phyloP scores from a whole-genome alignment of 768 basidiomycete genomes.

The Xanthoconium purpureum region DNA sequence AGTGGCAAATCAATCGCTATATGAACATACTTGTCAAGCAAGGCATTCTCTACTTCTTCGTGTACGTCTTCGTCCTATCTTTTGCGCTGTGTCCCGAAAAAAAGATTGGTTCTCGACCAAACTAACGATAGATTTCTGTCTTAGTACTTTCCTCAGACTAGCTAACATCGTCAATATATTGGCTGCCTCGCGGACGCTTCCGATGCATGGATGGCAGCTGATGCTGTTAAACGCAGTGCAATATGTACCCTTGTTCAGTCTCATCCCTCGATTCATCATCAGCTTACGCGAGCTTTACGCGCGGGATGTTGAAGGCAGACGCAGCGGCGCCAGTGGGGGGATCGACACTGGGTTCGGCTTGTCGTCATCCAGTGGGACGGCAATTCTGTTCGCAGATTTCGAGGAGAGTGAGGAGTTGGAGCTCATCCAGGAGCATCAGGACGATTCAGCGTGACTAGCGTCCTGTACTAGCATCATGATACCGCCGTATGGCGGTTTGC shows the following conservation, averaged over 20 bases:
- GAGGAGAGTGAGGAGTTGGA: background rate
- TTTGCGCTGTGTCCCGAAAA: too few species aligned
- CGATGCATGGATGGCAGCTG: background rate
- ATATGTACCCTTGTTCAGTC: background rate
- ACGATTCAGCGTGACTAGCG: too few species aligned
- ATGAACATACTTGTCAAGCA: background rate
- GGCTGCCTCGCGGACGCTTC: background rate
- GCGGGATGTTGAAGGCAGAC: background rate
- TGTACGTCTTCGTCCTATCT: background rate
- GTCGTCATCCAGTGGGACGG: background rate
- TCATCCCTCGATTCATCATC: background rate
- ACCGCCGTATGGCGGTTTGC: too few species aligned
- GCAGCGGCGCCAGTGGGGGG: background rate
- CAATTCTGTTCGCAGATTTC: background rate
- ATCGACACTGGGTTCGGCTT: background rate
- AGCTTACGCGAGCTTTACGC: background rate
- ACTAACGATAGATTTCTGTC: background rate
- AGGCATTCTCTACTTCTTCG: background rate
- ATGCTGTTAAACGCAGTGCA: background rate
- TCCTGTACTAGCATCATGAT: too few species aligned
- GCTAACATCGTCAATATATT: background rate
- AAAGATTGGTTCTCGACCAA: too few species aligned
- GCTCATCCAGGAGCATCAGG: too few species aligned
- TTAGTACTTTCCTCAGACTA: background rate
- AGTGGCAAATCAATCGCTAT: background rate